Evolutionary conservation across 768 basidiomycete genomes (phyloP).

Genomic region (Xanthoconium purpureum): DNA sequence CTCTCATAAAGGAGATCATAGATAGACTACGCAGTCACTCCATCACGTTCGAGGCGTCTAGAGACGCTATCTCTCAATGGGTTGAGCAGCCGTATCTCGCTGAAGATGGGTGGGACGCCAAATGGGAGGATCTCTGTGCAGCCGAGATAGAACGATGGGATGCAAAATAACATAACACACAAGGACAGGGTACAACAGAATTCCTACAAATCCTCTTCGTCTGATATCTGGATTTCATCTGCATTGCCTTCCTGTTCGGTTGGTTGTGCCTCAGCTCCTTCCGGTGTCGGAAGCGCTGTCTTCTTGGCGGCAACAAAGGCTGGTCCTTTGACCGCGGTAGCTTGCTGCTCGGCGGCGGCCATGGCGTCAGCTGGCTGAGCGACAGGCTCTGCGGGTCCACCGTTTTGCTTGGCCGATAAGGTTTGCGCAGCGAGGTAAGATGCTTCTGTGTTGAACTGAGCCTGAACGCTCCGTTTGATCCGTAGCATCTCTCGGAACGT

Average conservation of each 20-base stretch:
- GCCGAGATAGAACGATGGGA: constrained; percentile 78
- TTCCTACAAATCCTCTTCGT: constrained; percentile 67
- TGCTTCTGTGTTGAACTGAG: constrained; percentile 97
- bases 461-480: constrained; percentile 97
- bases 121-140: constrained; percentile 76
- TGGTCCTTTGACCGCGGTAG: constrained; percentile 52
- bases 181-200: constrained; percentile 16
- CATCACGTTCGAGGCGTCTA: constrained; percentile 66
- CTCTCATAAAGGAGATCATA: constrained; percentile 53
- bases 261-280: constrained; percentile 36
- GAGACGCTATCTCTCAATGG: constrained; percentile 63
- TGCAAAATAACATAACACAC: constrained; percentile 24
- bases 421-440: constrained; percentile 92
- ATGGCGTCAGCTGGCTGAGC: constrained; percentile 67
- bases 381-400: constrained; percentile 43
- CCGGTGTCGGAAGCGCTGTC: constrained; percentile 40
- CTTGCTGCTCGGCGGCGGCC: constrained; percentile 78
- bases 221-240: constrained; percentile 87
- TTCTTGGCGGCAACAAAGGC: constrained; percentile 78
- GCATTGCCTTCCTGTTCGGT: constrained; percentile 45
- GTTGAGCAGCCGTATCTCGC: constrained; percentile 63
- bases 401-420: constrained; percentile 61
- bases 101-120: constrained; percentile 64
- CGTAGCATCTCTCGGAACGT: constrained; percentile 95
- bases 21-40: constrained; percentile 61